Percentiles rank a stretch among this genome's conserved stretches.
These are phyloP conservation scores for Carex cristatella DNA, from an alignment of 176 grass and related monocot genomes.

Conservation along the genomic window DNA sequence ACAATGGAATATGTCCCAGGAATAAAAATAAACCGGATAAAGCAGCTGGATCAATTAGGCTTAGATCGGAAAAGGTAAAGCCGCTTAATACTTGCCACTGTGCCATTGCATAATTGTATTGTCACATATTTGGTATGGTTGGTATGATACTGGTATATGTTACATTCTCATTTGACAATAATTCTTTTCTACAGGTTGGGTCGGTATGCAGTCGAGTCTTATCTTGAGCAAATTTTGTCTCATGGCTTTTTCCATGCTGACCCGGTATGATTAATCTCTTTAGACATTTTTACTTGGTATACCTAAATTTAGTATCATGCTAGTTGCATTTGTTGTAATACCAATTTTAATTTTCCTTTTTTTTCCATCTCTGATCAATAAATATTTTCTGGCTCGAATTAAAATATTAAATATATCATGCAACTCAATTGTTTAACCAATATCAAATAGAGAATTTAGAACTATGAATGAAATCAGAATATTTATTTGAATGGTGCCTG, in stretches of 20 bases:
- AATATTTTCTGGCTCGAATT: neutral
- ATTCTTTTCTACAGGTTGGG: slow-evolving; percentile 59
- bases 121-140: slow-evolving; percentile 28
- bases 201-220: slow-evolving; percentile 92
- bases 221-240: slow-evolving; percentile 92
- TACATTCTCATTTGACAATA: slow-evolving; percentile 2
- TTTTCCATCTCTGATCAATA: neutral
- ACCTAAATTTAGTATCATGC: neutral
- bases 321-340: neutral
- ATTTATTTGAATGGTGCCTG: neutral
- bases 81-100: neutral
- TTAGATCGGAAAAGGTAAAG: slow-evolving; percentile 86
- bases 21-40: slow-evolving; percentile 99
- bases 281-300: neutral
- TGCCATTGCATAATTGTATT: neutral
- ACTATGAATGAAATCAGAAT: neutral
- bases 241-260: slow-evolving; percentile 99
- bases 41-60: slow-evolving; percentile 93
- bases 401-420: neutral
- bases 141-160: neutral
- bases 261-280: slow-evolving; percentile 47
- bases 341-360: neutral
- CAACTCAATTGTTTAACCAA: neutral
- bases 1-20: slow-evolving; percentile 99
- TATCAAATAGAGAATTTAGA: neutral